Conservation (phyloP, 495 filamentous ascomycete genomes). For the Neurospora discreta region DNA sequence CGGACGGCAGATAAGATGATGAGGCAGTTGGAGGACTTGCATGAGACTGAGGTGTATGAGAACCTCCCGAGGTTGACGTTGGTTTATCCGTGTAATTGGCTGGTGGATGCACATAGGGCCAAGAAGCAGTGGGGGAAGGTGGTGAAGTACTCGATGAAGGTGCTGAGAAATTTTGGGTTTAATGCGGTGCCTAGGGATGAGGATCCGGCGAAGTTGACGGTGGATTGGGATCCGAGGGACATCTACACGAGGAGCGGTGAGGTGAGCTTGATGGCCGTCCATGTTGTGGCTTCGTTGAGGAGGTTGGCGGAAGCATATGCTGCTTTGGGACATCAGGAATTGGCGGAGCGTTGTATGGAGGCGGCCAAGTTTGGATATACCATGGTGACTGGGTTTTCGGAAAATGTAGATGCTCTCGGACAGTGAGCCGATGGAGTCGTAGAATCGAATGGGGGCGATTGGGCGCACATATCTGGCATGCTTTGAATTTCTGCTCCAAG, state of each 20-base stretch:
- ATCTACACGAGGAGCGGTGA: conserved; percentile 11
- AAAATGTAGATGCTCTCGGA: background rate
- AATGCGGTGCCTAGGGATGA: conserved; percentile 13
- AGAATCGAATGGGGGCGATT: background rate
- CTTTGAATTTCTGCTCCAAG: background rate
- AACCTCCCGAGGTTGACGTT: conserved; percentile 27
- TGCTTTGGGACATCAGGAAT: conserved; percentile 17
- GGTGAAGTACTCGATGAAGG: conserved; percentile 21
- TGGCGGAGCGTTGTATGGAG: conserved; percentile 17
- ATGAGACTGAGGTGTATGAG: conserved; percentile 27
- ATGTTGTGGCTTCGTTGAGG: conserved; percentile 27
- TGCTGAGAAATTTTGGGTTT: conserved; percentile 35
- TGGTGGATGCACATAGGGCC: conserved; percentile 26
- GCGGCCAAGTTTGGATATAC: conserved; percentile 27
- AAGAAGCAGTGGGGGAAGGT: conserved; percentile 29
- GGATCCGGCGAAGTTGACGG: conserved; percentile 2
- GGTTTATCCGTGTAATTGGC: conserved; percentile 31
- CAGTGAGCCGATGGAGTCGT: background rate
- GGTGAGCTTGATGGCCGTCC: conserved; percentile 27
- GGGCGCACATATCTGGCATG: background rate
- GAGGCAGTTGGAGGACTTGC: conserved; percentile 25
- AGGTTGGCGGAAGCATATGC: conserved; percentile 25
- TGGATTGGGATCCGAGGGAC: conserved; percentile 16
- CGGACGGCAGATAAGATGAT: conserved; percentile 20
- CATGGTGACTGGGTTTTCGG: conserved; percentile 25